Percentiles rank a stretch among this genome's conserved stretches.
Conservation (phyloP, 169 alveolate species). For the Cryptosporidium andersoni region DNA sequence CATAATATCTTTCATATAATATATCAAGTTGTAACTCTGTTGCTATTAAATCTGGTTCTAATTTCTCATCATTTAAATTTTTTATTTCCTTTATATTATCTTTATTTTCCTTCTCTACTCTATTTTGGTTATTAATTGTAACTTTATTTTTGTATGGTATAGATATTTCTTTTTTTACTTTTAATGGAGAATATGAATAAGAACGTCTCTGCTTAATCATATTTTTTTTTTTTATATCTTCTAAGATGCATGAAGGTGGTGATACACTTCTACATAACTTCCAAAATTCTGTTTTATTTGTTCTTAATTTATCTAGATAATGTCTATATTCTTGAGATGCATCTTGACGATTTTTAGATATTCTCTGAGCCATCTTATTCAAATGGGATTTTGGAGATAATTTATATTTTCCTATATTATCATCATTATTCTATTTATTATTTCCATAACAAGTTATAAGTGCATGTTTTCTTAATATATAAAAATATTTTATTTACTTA, state of each 20-base stretch:
- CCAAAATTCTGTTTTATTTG: slow-evolving; percentile 13
- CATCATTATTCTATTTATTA: slow-evolving; percentile 6
- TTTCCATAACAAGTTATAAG: neutral
- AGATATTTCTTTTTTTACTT: neutral
- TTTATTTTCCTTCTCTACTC: neutral
- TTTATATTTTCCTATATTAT: slow-evolving; percentile 16
- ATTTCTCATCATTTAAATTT: neutral
- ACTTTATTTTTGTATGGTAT: neutral
- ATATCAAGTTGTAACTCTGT: too few relatives aligned
- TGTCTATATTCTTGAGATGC: slow-evolving; percentile 59
- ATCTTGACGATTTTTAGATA: slow-evolving; percentile 25
- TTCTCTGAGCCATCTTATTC: slow-evolving; percentile 31
- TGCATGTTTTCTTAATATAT: neutral
- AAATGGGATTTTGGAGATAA: slow-evolving; percentile 46
- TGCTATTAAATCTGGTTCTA: too few relatives aligned
- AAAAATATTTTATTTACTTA: slow-evolving; percentile 6
- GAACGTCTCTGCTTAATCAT: neutral
- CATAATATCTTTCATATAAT: too few relatives aligned
- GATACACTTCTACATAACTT: slow-evolving; percentile 57
- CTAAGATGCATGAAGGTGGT: slow-evolving; percentile 12
- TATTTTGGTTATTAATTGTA: neutral
- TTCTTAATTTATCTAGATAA: slow-evolving; percentile 30
- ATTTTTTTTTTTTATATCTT: neutral
- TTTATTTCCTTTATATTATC: neutral
- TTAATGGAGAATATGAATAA: neutral